These are phyloP conservation scores for Elaeis guineensis DNA, from an alignment of 176 grass and related monocot species.

Conservation along the genomic window DNA sequence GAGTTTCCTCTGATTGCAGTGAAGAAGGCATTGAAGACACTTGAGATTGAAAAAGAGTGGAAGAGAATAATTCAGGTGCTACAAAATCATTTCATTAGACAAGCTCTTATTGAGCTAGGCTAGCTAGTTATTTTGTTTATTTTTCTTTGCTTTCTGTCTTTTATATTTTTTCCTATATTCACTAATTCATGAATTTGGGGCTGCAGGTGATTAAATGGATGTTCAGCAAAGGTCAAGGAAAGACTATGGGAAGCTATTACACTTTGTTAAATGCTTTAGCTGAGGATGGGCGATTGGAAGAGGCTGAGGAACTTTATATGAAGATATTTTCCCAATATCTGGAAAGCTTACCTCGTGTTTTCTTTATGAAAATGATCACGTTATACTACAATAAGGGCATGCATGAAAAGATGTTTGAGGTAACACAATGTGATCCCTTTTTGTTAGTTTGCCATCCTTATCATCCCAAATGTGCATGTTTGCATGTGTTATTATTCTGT, in stretches of 20 bases:
- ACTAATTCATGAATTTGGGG: background rate
- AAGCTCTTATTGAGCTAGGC: background rate
- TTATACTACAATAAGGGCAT: constrained; percentile 46
- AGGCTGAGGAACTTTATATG: constrained; percentile 81
- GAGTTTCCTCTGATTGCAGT: constrained; percentile 95
- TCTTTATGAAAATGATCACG: constrained; percentile 78
- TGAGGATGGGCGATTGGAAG: constrained; percentile 68
- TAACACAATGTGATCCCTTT: constrained; percentile 12
- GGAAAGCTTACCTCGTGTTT: constrained; percentile 78
- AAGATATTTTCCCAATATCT: constrained; percentile 69
- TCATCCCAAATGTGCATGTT: background rate
- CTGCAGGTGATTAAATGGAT: constrained; percentile 95
- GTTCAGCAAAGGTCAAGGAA: constrained; percentile 98
- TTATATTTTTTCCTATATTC: background rate
- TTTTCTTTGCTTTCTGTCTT: background rate
- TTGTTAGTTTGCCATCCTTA: background rate
- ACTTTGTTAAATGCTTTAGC: constrained; percentile 84
- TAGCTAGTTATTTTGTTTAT: constrained; percentile 4
- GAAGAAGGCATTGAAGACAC: constrained; percentile 81
- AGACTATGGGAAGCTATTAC: constrained; percentile 90
- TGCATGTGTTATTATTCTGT: too few species aligned
- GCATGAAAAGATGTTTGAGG: constrained; percentile 95
- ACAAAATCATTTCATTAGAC: constrained; percentile 1
- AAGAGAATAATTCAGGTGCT: constrained; percentile 92
- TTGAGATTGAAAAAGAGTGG: constrained; percentile 91